These are phyloP conservation scores for Pichia californica DNA, from an alignment of 805 yeast species.

Conservation along the genomic window DNA sequence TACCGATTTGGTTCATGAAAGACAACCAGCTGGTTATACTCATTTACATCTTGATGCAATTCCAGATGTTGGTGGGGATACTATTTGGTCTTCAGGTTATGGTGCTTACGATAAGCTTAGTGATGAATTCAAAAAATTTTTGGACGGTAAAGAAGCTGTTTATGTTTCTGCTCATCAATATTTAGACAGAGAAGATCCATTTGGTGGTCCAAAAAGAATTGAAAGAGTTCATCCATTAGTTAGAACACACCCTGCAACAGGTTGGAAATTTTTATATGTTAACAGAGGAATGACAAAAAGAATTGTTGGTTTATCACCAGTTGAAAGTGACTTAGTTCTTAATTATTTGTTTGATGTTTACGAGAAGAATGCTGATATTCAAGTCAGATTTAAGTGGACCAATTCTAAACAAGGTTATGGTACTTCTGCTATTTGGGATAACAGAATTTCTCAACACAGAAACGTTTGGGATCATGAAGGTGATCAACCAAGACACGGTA, in stretches of 20 bases:
- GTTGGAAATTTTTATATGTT: conserved; percentile 51
- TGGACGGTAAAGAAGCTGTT: conserved; percentile 46
- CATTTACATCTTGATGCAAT: conserved; percentile 45
- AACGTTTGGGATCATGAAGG: conserved; percentile 39
- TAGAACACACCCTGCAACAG: conserved; percentile 61
- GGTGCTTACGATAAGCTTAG: conserved; percentile 52
- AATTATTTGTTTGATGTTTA: conserved; percentile 39
- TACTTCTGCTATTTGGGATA: conserved; percentile 45
- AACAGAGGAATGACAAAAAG: conserved; percentile 45
- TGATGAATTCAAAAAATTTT: conserved; percentile 41
- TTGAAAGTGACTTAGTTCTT: conserved; percentile 43
- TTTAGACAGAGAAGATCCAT: conserved; percentile 36
- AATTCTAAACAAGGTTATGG: conserved; percentile 34
- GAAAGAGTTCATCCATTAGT: conserved; percentile 55
- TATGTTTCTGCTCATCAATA: conserved; percentile 35
- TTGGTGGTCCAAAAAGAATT: conserved; percentile 39
- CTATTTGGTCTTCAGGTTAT: conserved; percentile 49
- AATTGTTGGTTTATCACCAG: conserved; percentile 45
- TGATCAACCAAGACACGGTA: conserved; percentile 42
- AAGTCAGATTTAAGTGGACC: conserved; percentile 43
- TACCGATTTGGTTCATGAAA: conserved; percentile 45
- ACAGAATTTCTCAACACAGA: conserved; percentile 39
- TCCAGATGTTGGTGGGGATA: conserved; percentile 50
- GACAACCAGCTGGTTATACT: conserved; percentile 51
- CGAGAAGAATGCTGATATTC: conserved; percentile 48